phyloP scores from a whole-genome alignment of 257 asterid species.

The Verbena officinalis region DNA sequence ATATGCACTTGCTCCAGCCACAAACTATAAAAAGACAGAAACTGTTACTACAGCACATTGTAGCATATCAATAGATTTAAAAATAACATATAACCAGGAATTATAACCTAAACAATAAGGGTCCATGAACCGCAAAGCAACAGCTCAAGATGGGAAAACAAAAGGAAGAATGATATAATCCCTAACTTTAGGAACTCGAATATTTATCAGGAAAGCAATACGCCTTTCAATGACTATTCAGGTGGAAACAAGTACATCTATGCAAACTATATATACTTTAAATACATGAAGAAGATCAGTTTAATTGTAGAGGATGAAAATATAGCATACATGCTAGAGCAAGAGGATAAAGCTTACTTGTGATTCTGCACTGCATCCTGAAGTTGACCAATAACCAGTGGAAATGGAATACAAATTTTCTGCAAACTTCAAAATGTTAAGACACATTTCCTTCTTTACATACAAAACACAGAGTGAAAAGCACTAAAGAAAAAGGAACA shows the following conservation, averaged over 20 bases:
- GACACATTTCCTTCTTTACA: background rate
- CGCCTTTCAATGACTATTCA: slow-evolving; percentile 4
- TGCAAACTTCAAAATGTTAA: slow-evolving; percentile 47
- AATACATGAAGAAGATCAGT: slow-evolving; percentile 11
- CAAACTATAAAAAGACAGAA: slow-evolving; percentile 47
- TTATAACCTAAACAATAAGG: background rate
- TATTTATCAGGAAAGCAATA: slow-evolving; percentile 15
- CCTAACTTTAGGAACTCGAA: slow-evolving; percentile 11
- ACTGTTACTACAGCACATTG: slow-evolving; percentile 28
- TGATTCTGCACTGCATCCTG: slow-evolving; percentile 66
- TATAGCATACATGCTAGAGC: slow-evolving; percentile 11
- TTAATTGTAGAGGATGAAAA: background rate
- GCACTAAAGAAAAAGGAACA: slow-evolving; percentile 14
- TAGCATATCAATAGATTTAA: slow-evolving; percentile 5
- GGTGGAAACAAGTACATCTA: background rate
- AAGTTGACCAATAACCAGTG: slow-evolving; percentile 51
- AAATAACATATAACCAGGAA: slow-evolving; percentile 15
- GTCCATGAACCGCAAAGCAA: slow-evolving; percentile 9
- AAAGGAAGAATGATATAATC: background rate
- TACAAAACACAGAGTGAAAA: slow-evolving; percentile 5
- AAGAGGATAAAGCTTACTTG: slow-evolving; percentile 53
- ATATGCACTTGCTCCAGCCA: slow-evolving; percentile 75
- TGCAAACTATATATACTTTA: slow-evolving; percentile 12
- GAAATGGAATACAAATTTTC: slow-evolving; percentile 55
- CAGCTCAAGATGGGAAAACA: slow-evolving; percentile 8